A percentile compares a stretch with the other conserved stretches of the same genome.
Evolutionary conservation across 306 rosid species (phyloP).

Genomic region (Fragaria vesca): DNA sequence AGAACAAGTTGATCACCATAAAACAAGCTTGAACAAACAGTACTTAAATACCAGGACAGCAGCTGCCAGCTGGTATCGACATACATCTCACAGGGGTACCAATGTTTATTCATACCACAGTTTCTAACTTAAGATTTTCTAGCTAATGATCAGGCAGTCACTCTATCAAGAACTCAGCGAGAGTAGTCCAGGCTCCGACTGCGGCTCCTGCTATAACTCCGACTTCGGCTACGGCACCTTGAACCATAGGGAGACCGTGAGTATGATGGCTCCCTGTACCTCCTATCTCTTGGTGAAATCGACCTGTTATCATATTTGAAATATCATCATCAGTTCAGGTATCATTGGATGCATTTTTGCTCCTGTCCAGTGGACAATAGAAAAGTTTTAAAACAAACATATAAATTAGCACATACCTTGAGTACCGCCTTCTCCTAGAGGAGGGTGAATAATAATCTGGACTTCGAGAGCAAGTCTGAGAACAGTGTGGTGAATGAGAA

Average conservation of each 20-base stretch:
- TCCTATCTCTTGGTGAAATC: slow-evolving; percentile 53
- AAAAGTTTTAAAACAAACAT: not conserved
- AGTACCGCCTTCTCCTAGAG: slow-evolving; percentile 41
- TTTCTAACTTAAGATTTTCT: not conserved
- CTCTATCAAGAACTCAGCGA: slow-evolving; percentile 18
- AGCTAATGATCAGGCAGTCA: not conserved
- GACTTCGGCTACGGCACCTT: slow-evolving; percentile 43
- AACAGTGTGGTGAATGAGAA: slow-evolving; percentile 50
- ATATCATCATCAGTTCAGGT: not conserved
- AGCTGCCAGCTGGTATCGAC: no score
- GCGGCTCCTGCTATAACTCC: slow-evolving; percentile 44
- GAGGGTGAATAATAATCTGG: slow-evolving; percentile 51
- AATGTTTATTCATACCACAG: not conserved
- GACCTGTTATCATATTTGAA: slow-evolving; percentile 41
- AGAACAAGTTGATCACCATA: not conserved
- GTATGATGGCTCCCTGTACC: slow-evolving; percentile 48
- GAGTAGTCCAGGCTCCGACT: slow-evolving; percentile 55
- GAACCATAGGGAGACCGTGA: slow-evolving; percentile 60
- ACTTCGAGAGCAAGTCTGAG: slow-evolving; percentile 45
- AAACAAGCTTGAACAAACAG: not conserved
- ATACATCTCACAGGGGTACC: not conserved
- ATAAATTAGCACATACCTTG: slow-evolving; percentile 36
- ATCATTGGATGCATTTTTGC: not conserved
- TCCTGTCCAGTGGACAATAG: not conserved
- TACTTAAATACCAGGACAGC: not conserved